A percentile compares a stretch with the other conserved stretches of the same genome.
phyloP scores from a whole-genome alignment of 2,329 filamentous ascomycete genomes.

The Ceratocystis diversiconidia region DNA sequence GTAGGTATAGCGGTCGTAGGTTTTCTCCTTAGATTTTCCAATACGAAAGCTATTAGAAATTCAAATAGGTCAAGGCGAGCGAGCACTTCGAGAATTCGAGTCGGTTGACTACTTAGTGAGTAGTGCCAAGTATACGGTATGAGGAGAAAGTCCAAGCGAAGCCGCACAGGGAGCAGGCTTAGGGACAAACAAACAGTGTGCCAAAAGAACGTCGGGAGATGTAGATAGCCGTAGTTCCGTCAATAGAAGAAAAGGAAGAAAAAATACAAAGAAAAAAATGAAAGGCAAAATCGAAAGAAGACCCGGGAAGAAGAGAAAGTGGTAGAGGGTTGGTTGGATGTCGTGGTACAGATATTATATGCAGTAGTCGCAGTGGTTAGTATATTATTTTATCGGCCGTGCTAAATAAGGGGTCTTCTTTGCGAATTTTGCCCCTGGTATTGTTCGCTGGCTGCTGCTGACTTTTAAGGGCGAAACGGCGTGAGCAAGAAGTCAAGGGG shows the following conservation, averaged over 20 bases:
- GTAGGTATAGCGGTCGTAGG: too few species aligned
- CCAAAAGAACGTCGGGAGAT: conserved; percentile 3
- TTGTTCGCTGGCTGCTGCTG: background rate
- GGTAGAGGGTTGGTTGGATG: background rate
- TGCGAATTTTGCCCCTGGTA: background rate
- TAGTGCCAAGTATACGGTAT: conserved; percentile 1
- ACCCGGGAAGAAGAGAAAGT: background rate
- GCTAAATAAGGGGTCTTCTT: conserved; percentile 4
- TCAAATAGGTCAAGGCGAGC: background rate
- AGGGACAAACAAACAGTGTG: background rate
- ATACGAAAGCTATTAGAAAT: background rate
- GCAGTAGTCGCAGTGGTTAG: background rate
- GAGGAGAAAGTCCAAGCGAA: conserved; percentile 9
- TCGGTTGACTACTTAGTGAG: background rate
- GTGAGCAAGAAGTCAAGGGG: too few species aligned
- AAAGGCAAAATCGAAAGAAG: background rate
- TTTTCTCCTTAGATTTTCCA: background rate
- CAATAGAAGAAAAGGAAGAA: background rate
- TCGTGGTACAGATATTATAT: conserved; percentile 1
- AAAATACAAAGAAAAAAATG: conserved; percentile 5
- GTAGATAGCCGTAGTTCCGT: background rate
- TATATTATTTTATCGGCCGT: conserved; percentile 1
- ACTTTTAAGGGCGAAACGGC: background rate
- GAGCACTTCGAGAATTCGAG: background rate
- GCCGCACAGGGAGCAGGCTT: conserved; percentile 1